A percentile compares a stretch with the other conserved stretches of the same genome.
phyloP scores from a whole-genome alignment of 176 grass and related monocot genomes.

The Dendrocalamus sinicus region DNA sequence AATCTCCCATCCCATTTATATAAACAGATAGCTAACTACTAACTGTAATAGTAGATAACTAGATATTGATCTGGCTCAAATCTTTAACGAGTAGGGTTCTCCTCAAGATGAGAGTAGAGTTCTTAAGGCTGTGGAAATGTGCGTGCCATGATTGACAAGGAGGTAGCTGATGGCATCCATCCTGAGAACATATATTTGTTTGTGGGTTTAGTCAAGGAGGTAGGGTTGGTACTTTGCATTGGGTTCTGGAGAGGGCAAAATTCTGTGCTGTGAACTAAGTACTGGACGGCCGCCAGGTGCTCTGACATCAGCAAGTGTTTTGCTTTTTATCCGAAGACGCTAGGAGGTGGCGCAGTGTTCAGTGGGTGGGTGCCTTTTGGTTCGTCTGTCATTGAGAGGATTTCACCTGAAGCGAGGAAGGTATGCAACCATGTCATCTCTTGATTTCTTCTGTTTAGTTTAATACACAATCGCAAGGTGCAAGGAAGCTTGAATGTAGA shows the following conservation, averaged over 20 bases:
- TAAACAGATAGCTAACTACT: neutral
- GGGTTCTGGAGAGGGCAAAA: neutral
- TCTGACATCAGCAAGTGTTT: slow-evolving; percentile 82
- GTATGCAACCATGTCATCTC: slow-evolving; percentile 15
- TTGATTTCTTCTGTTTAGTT: slow-evolving; percentile 17
- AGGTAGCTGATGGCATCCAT: slow-evolving; percentile 65
- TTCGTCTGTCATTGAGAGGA: slow-evolving; percentile 65
- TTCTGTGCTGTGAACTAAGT: neutral
- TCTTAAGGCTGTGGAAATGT: slow-evolving; percentile 85
- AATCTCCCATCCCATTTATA: neutral
- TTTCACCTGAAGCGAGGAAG: slow-evolving; percentile 83
- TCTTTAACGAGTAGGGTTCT: slow-evolving; percentile 58
- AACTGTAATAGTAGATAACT: neutral
- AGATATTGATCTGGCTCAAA: slow-evolving; percentile 5
- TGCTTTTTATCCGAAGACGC: slow-evolving; percentile 83
- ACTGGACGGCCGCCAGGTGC: slow-evolving; percentile 48
- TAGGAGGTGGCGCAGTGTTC: slow-evolving; percentile 82
- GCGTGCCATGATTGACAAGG: slow-evolving; percentile 87
- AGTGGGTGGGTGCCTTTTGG: slow-evolving; percentile 92
- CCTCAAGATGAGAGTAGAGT: slow-evolving; percentile 77
- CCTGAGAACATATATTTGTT: slow-evolving; percentile 84
- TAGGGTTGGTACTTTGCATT: neutral
- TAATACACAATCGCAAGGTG: neutral
- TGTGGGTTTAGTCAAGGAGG: slow-evolving; percentile 94
- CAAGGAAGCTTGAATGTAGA: neutral